These are phyloP conservation scores for Exutisphaerella laricina DNA, from an alignment of 2,329 filamentous ascomycete genomes.

Conservation along the genomic window DNA sequence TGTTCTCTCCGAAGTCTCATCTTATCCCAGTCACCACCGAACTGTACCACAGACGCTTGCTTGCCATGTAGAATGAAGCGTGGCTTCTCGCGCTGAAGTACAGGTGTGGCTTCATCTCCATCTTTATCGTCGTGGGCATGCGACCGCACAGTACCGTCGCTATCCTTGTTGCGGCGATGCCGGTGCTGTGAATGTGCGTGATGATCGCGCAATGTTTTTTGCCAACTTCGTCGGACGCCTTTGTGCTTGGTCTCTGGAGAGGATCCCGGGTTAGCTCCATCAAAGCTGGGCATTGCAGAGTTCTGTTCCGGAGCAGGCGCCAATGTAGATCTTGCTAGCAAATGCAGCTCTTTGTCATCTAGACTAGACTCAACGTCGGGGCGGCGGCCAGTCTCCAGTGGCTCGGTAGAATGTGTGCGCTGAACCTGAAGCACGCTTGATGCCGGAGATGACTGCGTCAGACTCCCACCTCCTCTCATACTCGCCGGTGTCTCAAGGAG, in stretches of 20 bases:
- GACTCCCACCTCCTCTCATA: slow-evolving; percentile 12
- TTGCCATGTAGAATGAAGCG: slow-evolving; percentile 97
- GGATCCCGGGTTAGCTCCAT: slow-evolving; percentile 18
- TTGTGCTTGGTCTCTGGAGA: slow-evolving; percentile 28
- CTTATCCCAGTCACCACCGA: slow-evolving; percentile 71
- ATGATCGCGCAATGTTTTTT: slow-evolving; percentile 80
- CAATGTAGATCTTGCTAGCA: slow-evolving; percentile 22
- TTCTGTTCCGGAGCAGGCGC: slow-evolving; percentile 4
- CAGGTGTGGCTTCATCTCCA: slow-evolving; percentile 49
- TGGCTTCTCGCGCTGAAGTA: slow-evolving; percentile 70
- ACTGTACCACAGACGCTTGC: slow-evolving; percentile 95
- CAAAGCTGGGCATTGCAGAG: slow-evolving; percentile 11
- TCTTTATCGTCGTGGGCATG: slow-evolving; percentile 22
- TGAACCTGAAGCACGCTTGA: slow-evolving; percentile 26
- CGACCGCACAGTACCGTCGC: slow-evolving; percentile 50
- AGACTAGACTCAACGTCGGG: slow-evolving; percentile 16
- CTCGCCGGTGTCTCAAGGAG: slow-evolving; percentile 23
- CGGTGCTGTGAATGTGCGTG: slow-evolving; percentile 48
- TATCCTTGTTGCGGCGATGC: slow-evolving; percentile 71
- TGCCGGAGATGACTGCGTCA: slow-evolving; percentile 28
- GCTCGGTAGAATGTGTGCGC: slow-evolving; percentile 19
- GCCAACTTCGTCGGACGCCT: slow-evolving; percentile 77
- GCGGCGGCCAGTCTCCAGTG: slow-evolving; percentile 17
- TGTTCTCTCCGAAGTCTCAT: slow-evolving; percentile 31
- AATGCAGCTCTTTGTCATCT: slow-evolving; percentile 23